Conservation (phyloP, 768 basidiomycete species). For the Leccinum subgranulosum region DNA sequence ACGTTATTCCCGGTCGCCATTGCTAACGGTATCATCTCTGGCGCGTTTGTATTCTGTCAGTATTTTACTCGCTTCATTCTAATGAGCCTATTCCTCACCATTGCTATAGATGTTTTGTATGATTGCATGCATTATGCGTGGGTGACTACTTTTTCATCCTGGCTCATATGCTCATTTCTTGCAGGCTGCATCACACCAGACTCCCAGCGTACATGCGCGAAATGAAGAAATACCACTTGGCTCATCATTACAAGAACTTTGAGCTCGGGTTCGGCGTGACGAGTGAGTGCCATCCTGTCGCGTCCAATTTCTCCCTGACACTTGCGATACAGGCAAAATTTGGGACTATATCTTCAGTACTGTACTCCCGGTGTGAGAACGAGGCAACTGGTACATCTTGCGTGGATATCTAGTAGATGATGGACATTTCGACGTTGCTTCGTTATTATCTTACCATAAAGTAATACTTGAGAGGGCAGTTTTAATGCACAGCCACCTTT, state of each 20-base stretch:
- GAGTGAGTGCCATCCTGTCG: slow-evolving; percentile 44
- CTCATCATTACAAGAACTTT: slow-evolving; percentile 98
- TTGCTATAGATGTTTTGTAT: slow-evolving; percentile 65
- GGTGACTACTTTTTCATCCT: slow-evolving; percentile 27
- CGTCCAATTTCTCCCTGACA: slow-evolving; percentile 1
- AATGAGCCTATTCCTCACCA: slow-evolving; percentile 7
- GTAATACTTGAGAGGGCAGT: slow-evolving; percentile 5
- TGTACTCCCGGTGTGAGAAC: slow-evolving; percentile 54
- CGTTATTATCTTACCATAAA: slow-evolving; percentile 1
- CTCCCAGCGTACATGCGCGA: slow-evolving; percentile 84
- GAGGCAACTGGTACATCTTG: background rate
- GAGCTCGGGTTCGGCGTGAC: slow-evolving; percentile 97
- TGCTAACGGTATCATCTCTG: slow-evolving; percentile 91
- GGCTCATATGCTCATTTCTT: slow-evolving; percentile 1
- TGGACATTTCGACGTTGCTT: slow-evolving; percentile 7
- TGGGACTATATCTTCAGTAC: slow-evolving; percentile 96
- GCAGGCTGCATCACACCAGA: slow-evolving; percentile 78
- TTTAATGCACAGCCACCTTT: slow-evolving; percentile 17
- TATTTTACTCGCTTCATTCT: slow-evolving; percentile 5
- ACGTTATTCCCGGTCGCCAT: slow-evolving; percentile 75
- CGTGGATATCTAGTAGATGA: background rate
- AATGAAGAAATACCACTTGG: slow-evolving; percentile 97
- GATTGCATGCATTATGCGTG: slow-evolving; percentile 93
- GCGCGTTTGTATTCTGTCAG: slow-evolving; percentile 71
- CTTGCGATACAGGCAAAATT: slow-evolving; percentile 62